These are phyloP conservation scores for Alternaria angustiovoidea DNA, from an alignment of 2,329 filamentous ascomycete species.

Conservation along the genomic window DNA sequence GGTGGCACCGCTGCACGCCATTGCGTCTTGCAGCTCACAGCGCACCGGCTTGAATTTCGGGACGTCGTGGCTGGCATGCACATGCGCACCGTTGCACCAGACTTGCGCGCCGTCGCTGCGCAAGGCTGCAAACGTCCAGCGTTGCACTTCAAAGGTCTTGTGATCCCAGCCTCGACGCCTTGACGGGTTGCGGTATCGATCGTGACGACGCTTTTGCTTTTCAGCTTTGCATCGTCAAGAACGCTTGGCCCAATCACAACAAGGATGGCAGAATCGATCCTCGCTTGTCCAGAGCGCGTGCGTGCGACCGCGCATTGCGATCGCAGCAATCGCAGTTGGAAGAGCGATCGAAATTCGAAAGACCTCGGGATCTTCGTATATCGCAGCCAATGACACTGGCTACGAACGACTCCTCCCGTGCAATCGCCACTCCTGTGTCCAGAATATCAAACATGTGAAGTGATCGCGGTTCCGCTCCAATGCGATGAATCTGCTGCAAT, in stretches of 20 bases:
- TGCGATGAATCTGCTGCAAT: background rate
- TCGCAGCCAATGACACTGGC: background rate
- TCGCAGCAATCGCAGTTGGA: background rate
- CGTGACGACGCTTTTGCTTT: constrained; percentile 7
- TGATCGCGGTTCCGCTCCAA: background rate
- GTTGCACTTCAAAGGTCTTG: background rate
- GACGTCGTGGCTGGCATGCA: background rate
- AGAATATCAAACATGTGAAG: background rate
- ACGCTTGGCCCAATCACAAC: constrained; percentile 8
- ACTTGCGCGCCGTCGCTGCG: constrained; percentile 2
- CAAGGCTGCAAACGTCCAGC: constrained; percentile 5
- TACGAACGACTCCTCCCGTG: background rate
- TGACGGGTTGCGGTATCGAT: background rate
- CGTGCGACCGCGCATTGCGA: background rate
- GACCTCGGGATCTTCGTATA: background rate
- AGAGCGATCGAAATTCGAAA: background rate
- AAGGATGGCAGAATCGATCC: background rate
- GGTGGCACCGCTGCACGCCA: constrained; percentile 8
- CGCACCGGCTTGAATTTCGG: constrained; percentile 1
- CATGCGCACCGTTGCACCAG: constrained; percentile 4
- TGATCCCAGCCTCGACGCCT: background rate
- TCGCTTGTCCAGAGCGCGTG: background rate
- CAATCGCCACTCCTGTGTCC: background rate
- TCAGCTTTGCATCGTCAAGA: background rate
- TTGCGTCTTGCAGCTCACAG: constrained; percentile 6